Conservation (phyloP, 2,329 filamentous ascomycete species). For the Metarhizium anisopliae region DNA sequence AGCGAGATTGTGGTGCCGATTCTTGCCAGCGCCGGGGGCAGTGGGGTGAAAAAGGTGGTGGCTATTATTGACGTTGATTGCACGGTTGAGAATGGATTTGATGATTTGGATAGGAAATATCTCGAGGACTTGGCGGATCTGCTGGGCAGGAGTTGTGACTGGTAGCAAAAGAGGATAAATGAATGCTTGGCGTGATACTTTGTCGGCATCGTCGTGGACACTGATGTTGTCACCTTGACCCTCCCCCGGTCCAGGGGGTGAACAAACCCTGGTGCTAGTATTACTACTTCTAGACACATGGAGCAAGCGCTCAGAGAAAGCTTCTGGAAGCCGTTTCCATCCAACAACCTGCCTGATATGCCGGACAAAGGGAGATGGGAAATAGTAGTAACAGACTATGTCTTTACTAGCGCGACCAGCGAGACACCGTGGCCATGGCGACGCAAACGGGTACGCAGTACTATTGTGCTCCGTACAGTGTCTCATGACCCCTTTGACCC, state of each 20-base stretch:
- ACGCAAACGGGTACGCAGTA: not conserved
- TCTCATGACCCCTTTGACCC: not conserved
- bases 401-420: not conserved
- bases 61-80: constrained; percentile 79
- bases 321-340: not conserved
- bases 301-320: not conserved
- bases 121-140: constrained; percentile 58
- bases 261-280: too few relatives aligned
- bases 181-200: not conserved
- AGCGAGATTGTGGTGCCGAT: constrained; percentile 81
- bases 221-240: too few relatives aligned
- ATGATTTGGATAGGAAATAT: constrained; percentile 54
- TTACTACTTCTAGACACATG: not conserved
- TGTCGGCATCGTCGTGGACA: too few relatives aligned
- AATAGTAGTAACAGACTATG: not conserved
- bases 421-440: constrained; percentile 3
- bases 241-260: too few relatives aligned
- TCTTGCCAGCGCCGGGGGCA: constrained; percentile 25
- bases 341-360: not conserved
- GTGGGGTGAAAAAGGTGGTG: constrained; percentile 39
- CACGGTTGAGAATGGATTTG: constrained; percentile 56
- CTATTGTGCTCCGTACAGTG: not conserved
- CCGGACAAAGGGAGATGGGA: constrained; percentile 1
- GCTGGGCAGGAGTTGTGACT: constrained; percentile 55
- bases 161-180: constrained; percentile 29